phyloP scores from a whole-genome alignment of 2,329 filamentous ascomycete genomes.

The Kalmusia sp. region DNA sequence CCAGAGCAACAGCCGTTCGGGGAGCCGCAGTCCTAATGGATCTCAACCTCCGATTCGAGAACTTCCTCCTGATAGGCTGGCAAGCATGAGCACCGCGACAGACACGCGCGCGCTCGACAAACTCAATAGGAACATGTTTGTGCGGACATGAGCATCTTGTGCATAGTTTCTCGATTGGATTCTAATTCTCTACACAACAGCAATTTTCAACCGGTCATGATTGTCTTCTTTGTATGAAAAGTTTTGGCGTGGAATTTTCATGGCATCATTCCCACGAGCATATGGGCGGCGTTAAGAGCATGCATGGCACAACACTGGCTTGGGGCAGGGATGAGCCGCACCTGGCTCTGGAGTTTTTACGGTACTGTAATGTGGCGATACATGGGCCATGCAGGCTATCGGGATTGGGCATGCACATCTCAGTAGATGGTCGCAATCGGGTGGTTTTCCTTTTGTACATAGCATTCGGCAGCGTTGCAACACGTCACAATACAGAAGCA shows the following conservation, averaged over 20 bases:
- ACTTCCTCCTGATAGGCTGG: slow-evolving; percentile 38
- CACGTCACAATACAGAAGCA: background rate
- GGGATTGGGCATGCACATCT: background rate
- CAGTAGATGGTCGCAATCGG: background rate
- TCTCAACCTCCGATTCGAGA: slow-evolving; percentile 37
- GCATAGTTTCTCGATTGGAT: background rate
- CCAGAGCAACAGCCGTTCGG: slow-evolving; percentile 46
- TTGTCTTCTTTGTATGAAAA: slow-evolving; percentile 5
- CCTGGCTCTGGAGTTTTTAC: slow-evolving; percentile 8
- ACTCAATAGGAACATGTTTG: slow-evolving; percentile 41
- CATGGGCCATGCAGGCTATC: background rate
- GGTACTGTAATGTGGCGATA: background rate
- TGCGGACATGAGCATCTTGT: slow-evolving; percentile 28
- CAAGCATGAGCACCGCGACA: slow-evolving; percentile 39
- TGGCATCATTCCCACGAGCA: slow-evolving; percentile 22
- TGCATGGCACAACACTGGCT: background rate
- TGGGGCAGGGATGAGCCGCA: slow-evolving; percentile 3
- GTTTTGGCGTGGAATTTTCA: slow-evolving; percentile 8
- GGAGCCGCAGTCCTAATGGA: slow-evolving; percentile 51
- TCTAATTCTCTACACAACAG: background rate
- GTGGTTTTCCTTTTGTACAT: background rate
- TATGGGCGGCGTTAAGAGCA: slow-evolving; percentile 33
- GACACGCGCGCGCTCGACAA: slow-evolving; percentile 42
- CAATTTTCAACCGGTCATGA: background rate
- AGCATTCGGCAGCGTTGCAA: background rate